phyloP scores from a whole-genome alignment of 2,329 filamentous ascomycete species.

The Fusarium anguioides region DNA sequence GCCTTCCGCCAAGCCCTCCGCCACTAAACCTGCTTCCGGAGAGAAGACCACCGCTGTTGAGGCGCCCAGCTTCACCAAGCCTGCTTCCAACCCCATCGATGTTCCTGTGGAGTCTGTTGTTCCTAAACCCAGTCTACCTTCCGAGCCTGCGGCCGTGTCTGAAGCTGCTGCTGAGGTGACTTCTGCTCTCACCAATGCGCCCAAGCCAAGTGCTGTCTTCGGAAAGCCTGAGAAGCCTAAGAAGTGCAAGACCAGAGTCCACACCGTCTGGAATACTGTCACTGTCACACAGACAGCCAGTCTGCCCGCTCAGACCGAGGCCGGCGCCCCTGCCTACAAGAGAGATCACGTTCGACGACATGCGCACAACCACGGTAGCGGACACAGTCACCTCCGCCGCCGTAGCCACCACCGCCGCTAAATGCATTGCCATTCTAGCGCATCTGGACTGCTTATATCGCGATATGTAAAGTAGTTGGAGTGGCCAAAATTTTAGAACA shows the following conservation, averaged over 20 bases:
- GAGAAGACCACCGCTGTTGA: slow-evolving; percentile 23
- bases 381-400: slow-evolving; percentile 35
- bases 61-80: slow-evolving; percentile 19
- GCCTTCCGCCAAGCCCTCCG: slow-evolving; percentile 6
- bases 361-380: slow-evolving; percentile 50
- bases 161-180: slow-evolving; percentile 30
- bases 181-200: slow-evolving; percentile 11
- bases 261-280: slow-evolving; percentile 59
- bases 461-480: slow-evolving; percentile 3
- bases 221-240: slow-evolving; percentile 35
- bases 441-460: slow-evolving; percentile 28
- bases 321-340: slow-evolving; percentile 38
- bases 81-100: slow-evolving; percentile 13
- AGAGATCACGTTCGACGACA: slow-evolving; percentile 49
- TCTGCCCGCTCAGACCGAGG: slow-evolving; percentile 32
- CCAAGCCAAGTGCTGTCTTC: slow-evolving; percentile 32
- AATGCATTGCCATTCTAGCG: slow-evolving; percentile 1
- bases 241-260: slow-evolving; percentile 45
- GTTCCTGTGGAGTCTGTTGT: slow-evolving; percentile 6
- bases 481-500: slow-evolving; percentile 7
- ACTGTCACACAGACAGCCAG: slow-evolving; percentile 54
- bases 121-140: slow-evolving; percentile 18
- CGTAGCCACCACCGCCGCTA: slow-evolving; percentile 48
- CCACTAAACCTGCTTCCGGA: slow-evolving; percentile 14
- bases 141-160: slow-evolving; percentile 29